phyloP scores from a whole-genome alignment of 352 stramenopile species.

The Pythium apleroticum region DNA sequence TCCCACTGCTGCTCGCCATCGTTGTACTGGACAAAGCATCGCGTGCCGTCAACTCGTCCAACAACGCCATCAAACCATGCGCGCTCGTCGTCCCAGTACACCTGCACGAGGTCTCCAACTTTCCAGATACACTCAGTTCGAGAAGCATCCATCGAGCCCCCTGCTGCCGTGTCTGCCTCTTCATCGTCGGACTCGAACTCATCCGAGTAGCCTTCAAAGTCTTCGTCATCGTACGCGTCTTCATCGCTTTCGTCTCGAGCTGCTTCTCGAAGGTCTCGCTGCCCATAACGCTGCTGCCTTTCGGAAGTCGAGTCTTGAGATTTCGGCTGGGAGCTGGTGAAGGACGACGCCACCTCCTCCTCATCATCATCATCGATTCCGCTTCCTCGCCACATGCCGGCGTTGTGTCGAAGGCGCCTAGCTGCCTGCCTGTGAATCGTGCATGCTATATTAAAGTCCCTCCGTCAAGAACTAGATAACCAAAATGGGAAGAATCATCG shows the following conservation, averaged over 20 bases:
- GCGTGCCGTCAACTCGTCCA: constrained; percentile 10
- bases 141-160: not conserved
- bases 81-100: constrained; percentile 44
- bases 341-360: constrained; percentile 12
- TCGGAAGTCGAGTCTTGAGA: not conserved
- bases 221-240: constrained; percentile 37
- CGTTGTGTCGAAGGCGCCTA: too few relatives aligned
- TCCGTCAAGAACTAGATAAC: not conserved
- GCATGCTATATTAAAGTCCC: constrained; percentile 2
- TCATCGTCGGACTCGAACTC: constrained; percentile 41
- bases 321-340: not conserved
- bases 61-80: constrained; percentile 45
- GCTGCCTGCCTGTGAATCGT: not conserved
- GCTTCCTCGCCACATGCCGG: constrained; percentile 1
- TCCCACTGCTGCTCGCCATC: constrained; percentile 58
- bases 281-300: not conserved
- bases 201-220: constrained; percentile 55
- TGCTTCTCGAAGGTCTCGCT: not conserved
- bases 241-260: constrained; percentile 1
- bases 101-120: constrained; percentile 39
- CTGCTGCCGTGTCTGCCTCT: not conserved
- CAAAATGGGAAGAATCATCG: not conserved
- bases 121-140: not conserved
- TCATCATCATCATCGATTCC: not conserved
- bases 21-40: constrained; percentile 45